phyloP scores from a whole-genome alignment of 306 rosid species.

The Dalbergia cochinchinensis region DNA sequence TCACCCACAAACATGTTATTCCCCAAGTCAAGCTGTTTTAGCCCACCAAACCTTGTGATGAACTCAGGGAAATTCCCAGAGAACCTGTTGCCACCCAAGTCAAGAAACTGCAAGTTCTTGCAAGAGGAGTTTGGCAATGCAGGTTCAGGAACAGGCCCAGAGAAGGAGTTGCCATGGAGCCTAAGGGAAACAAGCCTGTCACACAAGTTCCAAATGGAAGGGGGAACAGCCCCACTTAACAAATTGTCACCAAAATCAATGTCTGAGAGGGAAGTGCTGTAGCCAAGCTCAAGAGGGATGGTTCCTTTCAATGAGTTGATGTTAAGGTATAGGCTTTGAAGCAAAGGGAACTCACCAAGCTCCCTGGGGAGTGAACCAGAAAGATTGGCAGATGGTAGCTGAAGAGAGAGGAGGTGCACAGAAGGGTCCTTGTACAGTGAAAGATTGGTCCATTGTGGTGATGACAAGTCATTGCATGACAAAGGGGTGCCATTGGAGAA shows the following conservation, averaged over 20 bases:
- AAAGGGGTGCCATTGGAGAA: slow-evolving; percentile 69
- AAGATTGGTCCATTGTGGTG: slow-evolving; percentile 85
- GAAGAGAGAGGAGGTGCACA: slow-evolving; percentile 78
- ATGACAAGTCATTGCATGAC: slow-evolving; percentile 70
- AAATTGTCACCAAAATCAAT: slow-evolving; percentile 79
- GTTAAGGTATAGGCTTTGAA: slow-evolving; percentile 79
- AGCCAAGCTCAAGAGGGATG: slow-evolving; percentile 92
- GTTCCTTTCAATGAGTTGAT: slow-evolving; percentile 74
- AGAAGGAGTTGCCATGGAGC: slow-evolving; percentile 65
- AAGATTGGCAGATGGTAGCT: slow-evolving; percentile 94
- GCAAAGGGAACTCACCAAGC: slow-evolving; percentile 85
- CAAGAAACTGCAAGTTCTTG: slow-evolving; percentile 67
- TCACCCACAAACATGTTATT: slow-evolving; percentile 68
- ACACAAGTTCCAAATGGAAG: slow-evolving; percentile 91
- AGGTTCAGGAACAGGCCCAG: slow-evolving; percentile 78
- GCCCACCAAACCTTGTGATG: slow-evolving; percentile 63
- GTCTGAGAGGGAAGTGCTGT: slow-evolving; percentile 73
- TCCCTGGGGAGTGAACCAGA: slow-evolving; percentile 89
- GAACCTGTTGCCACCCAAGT: slow-evolving; percentile 77
- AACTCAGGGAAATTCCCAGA: slow-evolving; percentile 87
- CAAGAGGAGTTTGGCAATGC: slow-evolving; percentile 89
- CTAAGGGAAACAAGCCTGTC: slow-evolving; percentile 75
- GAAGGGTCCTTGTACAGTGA: slow-evolving; percentile 76
- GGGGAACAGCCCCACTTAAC: slow-evolving; percentile 67
- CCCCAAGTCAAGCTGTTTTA: slow-evolving; percentile 82